Percentiles rank a stretch among this genome's conserved stretches.
These are phyloP conservation scores for Crithidia fasciculata DNA, from an alignment of 208 protist species.

Conservation along the genomic window DNA sequence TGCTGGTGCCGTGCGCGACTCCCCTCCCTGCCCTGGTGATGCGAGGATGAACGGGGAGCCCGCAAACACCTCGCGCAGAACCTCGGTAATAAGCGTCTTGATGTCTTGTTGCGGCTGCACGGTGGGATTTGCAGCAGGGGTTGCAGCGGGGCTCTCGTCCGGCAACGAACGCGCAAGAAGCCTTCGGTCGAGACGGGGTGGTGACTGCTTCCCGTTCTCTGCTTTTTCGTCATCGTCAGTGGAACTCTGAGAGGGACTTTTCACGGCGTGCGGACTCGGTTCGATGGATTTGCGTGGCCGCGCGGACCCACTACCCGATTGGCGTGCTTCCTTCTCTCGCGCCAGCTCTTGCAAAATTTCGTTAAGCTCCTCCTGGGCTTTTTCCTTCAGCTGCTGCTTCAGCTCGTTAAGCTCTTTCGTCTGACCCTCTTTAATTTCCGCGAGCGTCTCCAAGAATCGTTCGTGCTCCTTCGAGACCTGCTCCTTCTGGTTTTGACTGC, in stretches of 20 bases:
- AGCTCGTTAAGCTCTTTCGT: conserved; percentile 48
- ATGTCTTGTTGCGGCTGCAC: conserved; percentile 40
- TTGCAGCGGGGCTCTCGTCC: conserved; percentile 3
- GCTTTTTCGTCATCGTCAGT: conserved; percentile 33
- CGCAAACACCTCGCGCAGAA: conserved; percentile 65
- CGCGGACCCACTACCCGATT: background rate
- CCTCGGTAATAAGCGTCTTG: conserved; percentile 65
- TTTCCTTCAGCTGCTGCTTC: conserved; percentile 47
- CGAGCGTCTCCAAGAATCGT: conserved; percentile 30
- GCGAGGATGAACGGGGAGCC: conserved; percentile 66
- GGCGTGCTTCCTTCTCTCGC: conserved; percentile 34
- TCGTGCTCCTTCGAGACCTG: conserved; percentile 32
- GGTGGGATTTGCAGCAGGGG: background rate
- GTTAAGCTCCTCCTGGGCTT: conserved; percentile 62
- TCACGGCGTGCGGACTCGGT: conserved; percentile 7
- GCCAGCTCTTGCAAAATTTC: conserved; percentile 48
- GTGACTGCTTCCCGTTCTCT: conserved; percentile 19
- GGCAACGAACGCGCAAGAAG: conserved; percentile 11
- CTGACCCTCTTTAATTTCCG: conserved; percentile 31
- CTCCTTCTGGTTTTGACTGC: conserved; percentile 19
- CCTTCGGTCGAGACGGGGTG: conserved; percentile 35
- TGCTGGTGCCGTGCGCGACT: conserved; percentile 8
- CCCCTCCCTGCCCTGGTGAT: conserved; percentile 30
- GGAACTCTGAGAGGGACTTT: conserved; percentile 32
- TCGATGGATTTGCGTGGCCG: conserved; percentile 13